Evolutionary conservation across 768 basidiomycete genomes (phyloP).

Genomic region (Cyclocybe cylindracea): DNA sequence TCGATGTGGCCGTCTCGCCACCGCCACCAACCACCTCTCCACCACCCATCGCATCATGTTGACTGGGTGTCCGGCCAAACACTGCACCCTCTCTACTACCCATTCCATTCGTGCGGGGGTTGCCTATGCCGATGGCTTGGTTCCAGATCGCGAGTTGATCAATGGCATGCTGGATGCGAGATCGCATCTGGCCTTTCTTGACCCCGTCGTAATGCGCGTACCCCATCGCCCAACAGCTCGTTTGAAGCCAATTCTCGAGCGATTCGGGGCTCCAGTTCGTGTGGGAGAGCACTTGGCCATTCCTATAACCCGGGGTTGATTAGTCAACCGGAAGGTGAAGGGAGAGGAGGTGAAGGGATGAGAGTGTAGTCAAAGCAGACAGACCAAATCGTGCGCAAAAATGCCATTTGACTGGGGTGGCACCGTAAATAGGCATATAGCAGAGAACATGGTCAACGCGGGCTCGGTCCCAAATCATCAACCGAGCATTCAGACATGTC

Average conservation of each 20-base stretch:
- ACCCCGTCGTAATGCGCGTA: constrained; percentile 49
- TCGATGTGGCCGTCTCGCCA: no score
- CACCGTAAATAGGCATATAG: no score
- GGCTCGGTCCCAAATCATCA: no score
- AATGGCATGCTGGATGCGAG: constrained; percentile 58
- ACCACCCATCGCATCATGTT: neutral
- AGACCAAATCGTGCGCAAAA: no score
- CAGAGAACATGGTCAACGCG: no score
- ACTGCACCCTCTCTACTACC: constrained; percentile 14
- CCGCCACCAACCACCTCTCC: neutral
- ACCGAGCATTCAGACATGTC: no score
- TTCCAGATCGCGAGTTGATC: constrained; percentile 30
- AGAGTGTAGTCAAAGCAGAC: neutral
- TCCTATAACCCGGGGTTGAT: constrained; percentile 26
- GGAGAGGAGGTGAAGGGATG: neutral
- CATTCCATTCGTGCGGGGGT: constrained; percentile 6
- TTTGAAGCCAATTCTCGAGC: constrained; percentile 59
- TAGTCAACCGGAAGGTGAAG: constrained; percentile 26
- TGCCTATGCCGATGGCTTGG: neutral
- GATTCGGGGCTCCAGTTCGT: constrained; percentile 55
- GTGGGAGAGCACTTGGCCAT: constrained; percentile 53
- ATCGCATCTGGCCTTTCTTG: constrained; percentile 45
- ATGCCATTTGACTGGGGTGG: no score
- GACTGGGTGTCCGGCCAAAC: constrained; percentile 5
- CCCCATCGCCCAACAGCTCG: constrained; percentile 65